A percentile compares a stretch with the other conserved stretches of the same genome.
Conservation (phyloP, 768 basidiomycete species). For the Russula olivacea region DNA sequence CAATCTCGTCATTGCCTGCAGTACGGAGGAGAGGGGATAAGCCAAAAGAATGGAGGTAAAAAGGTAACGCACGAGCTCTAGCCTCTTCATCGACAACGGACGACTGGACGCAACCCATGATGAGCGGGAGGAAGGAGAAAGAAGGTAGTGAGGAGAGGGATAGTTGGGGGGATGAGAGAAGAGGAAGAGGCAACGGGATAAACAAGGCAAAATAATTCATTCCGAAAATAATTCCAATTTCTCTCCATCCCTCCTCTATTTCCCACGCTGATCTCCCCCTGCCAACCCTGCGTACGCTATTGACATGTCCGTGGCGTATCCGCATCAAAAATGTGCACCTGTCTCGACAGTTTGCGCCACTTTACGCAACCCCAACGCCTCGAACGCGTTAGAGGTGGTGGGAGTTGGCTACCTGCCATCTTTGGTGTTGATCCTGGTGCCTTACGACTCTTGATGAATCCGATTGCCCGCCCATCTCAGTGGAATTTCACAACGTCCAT, state of each 20-base stretch:
- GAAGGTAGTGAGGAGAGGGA: conserved; percentile 24
- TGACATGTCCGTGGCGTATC: neutral
- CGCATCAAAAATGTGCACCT: neutral
- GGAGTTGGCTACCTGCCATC: neutral
- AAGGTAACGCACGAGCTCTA: conserved; percentile 63
- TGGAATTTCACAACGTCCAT: neutral
- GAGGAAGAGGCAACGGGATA: conserved; percentile 4
- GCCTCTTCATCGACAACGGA: conserved; percentile 70
- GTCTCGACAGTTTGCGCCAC: neutral
- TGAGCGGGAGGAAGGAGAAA: conserved; percentile 18
- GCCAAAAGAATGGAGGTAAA: neutral
- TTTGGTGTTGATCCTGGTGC: neutral
- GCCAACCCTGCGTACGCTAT: neutral
- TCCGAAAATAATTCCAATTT: neutral
- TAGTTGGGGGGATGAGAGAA: conserved; percentile 18
- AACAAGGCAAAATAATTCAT: conserved; percentile 10
- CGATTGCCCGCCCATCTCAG: neutral
- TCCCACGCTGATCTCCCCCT: neutral
- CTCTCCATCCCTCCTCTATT: neutral
- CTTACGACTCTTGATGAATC: neutral
- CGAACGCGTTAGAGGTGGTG: neutral
- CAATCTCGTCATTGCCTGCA: conserved; percentile 87
- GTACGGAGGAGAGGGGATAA: neutral
- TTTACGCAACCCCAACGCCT: neutral
- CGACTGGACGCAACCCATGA: conserved; percentile 73